A percentile compares a stretch with the other conserved stretches of the same genome.
These are phyloP conservation scores for Podaxis sp. DNA, from an alignment of 768 basidiomycete genomes.

Conservation along the genomic window DNA sequence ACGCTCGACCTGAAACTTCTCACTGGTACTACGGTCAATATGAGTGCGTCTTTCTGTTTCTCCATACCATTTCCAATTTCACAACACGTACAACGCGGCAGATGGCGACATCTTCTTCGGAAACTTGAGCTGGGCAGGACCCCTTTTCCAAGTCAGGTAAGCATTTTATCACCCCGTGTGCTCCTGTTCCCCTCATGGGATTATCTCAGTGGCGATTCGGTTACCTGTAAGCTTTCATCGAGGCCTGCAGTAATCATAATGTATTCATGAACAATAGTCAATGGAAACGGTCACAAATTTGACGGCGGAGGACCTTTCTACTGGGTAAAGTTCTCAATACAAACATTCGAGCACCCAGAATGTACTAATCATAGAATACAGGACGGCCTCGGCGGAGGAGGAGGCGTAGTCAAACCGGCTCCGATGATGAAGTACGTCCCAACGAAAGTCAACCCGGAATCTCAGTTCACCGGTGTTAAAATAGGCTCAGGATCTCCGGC, in stretches of 20 bases:
- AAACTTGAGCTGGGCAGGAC: conserved; percentile 50
- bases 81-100: conserved; percentile 21
- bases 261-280: conserved; percentile 26
- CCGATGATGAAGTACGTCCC: conserved; percentile 44
- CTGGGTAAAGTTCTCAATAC: conserved; percentile 29
- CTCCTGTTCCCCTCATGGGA: neutral
- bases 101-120: conserved; percentile 62
- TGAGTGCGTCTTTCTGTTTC: conserved; percentile 40
- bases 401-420: conserved; percentile 39
- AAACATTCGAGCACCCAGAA: neutral
- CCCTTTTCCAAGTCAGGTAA: conserved; percentile 52
- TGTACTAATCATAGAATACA: conserved; percentile 17
- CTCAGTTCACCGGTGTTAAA: neutral
- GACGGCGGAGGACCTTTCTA: conserved; percentile 45
- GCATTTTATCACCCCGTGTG: conserved; percentile 2
- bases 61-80: neutral
- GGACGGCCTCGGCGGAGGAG: conserved; percentile 40
- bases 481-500: conserved; percentile 39
- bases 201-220: conserved; percentile 39
- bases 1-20: conserved; percentile 47
- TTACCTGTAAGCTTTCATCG: conserved; percentile 41
- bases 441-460: neutral
- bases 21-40: conserved; percentile 54
- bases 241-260: neutral
- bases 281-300: conserved; percentile 41